phyloP scores from a whole-genome alignment of 1,284 basidiomycete genomes.

The Vanrija humicola region DNA sequence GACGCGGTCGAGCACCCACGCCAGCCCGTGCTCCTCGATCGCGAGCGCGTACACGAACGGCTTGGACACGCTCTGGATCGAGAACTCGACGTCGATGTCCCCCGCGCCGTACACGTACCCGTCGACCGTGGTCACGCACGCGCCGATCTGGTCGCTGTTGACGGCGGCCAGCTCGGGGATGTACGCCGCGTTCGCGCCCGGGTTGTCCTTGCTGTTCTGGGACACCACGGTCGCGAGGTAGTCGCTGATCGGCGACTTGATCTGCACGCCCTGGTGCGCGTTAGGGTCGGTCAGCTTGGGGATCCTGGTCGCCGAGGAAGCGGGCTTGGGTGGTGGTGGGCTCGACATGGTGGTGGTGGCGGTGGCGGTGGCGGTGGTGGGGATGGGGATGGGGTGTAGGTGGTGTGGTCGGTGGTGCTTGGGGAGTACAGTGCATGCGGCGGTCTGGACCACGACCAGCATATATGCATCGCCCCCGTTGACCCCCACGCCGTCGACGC shows the following conservation, averaged over 20 bases:
- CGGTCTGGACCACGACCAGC: too few species aligned
- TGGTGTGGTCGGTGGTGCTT: too few species aligned
- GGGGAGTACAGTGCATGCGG: too few species aligned
- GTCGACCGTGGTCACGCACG: neutral
- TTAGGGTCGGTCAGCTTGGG: neutral
- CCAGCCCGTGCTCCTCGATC: constrained; percentile 1
- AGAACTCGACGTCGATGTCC: neutral
- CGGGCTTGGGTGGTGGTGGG: too few species aligned
- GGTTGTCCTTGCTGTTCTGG: neutral
- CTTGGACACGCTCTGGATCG: constrained; percentile 4
- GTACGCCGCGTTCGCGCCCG: constrained; percentile 1
- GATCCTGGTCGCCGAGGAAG: too few species aligned
- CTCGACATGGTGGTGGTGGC: too few species aligned
- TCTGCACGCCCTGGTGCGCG: neutral
- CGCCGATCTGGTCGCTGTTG: neutral
- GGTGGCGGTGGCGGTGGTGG: too few species aligned
- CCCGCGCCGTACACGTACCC: neutral
- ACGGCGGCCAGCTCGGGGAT: constrained; percentile 2
- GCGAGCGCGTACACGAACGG: constrained; percentile 4
- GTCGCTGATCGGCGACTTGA: neutral
- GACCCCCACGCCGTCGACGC: too few species aligned
- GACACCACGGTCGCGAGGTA: neutral
- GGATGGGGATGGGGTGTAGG: too few species aligned
- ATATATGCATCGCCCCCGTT: too few species aligned
- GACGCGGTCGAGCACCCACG: neutral